A percentile compares a stretch with the other conserved stretches of the same genome.
Conservation (phyloP, 2,329 filamentous ascomycete genomes). For the Zymoseptoria tritici region DNA sequence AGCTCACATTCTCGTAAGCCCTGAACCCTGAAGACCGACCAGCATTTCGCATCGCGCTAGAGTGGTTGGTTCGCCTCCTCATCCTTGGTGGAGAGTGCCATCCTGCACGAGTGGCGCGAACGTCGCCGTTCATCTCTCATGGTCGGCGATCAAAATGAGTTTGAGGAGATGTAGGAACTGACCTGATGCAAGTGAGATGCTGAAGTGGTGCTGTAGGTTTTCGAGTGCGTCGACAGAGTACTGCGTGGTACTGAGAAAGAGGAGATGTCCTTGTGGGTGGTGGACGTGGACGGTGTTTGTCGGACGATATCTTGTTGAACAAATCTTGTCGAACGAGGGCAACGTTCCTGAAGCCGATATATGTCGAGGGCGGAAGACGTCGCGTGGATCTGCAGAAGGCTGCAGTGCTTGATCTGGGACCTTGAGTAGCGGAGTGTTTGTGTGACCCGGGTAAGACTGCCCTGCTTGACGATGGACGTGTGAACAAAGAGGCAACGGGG, state of each 20-base stretch:
- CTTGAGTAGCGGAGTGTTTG: conserved; percentile 11
- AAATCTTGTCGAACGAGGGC: conserved; percentile 10
- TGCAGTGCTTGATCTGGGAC: conserved; percentile 13
- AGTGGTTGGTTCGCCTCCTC: not conserved
- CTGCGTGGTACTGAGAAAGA: not conserved
- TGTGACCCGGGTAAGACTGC: conserved; percentile 19
- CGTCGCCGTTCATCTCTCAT: not conserved
- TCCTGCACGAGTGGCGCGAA: not conserved
- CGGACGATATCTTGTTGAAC: conserved; percentile 8
- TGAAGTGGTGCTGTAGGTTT: not conserved
- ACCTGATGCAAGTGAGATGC: not conserved
- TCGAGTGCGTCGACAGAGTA: not conserved
- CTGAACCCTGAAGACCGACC: not conserved
- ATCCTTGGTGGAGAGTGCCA: not conserved
- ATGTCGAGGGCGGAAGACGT: conserved; percentile 12
- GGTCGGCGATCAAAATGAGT: not conserved
- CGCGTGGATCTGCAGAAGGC: conserved; percentile 11
- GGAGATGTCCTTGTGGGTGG: not conserved
- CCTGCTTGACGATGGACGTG: conserved; percentile 16
- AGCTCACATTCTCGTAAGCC: conserved; percentile 2
- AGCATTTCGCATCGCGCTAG: not conserved
- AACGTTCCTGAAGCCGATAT: conserved; percentile 16
- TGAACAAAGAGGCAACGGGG: conserved; percentile 20
- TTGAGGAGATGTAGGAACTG: not conserved
- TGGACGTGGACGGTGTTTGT: not conserved